Evolutionary conservation across 1,284 basidiomycete species (phyloP), one percentile per base, ranked within the genome.

Genomic region (Phlebopus sp.): DNA sequence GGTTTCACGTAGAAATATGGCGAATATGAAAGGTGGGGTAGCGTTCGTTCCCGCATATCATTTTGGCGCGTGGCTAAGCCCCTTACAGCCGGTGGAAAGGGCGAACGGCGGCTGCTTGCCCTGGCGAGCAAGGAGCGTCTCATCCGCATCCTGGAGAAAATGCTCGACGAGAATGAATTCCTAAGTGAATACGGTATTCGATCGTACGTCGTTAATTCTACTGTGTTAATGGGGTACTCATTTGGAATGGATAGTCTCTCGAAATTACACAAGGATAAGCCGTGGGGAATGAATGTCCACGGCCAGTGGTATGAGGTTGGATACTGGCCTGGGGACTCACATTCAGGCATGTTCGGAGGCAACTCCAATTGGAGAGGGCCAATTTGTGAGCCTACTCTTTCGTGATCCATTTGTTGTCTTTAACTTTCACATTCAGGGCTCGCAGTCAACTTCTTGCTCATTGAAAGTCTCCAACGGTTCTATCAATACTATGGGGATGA

Each of bases 251-350:
- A 2, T 55, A 92, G 90, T 2, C 69, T 97, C 58, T 96, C 92
- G 1, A 89, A 92, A 64, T 72, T 81, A 56, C 96, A 99, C 71
- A 84, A 95, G 68, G 86, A 95, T 14, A 78, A 92, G 53, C 96
- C 97, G 11, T 99, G 92, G 90, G 87, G 86, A 13, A 96, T 97
- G 80, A 75, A 93, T 55, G 95, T 97, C 39, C 82, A 96, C 52
- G 95, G 93, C 15, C 82, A 97, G 57, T 79, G 87, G 42, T 92
- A 97, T 64, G 89, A 92, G 60, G 92, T 98, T 35, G 82, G 83
- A 37, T 99, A 98, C 71, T 99, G 96, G 97, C 94, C 96, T 0
- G 97, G 95, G 14, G 96, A 99, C 66, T 97, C 93, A 2, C 83
- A 82, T 62, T 94, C 91, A 29, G 94, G 93, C 49, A 99, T 99